phyloP scores from a whole-genome alignment of 441 rosid species.

The Pelargonium australe region DNA sequence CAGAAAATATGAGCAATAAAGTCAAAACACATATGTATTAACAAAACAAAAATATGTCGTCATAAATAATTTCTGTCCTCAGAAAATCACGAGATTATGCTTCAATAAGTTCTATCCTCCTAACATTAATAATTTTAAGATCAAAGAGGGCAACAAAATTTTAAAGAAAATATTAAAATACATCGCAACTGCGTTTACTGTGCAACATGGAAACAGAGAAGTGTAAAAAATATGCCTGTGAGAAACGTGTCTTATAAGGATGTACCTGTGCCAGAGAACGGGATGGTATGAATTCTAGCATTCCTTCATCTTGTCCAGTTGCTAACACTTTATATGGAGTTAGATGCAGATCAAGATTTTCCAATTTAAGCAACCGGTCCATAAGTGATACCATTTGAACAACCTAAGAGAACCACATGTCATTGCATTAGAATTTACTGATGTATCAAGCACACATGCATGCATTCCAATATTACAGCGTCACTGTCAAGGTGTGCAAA shows the following conservation, averaged over 20 bases:
- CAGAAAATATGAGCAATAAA: background rate
- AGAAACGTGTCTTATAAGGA: slow-evolving; percentile 14
- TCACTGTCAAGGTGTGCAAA: background rate
- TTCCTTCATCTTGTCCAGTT: slow-evolving; percentile 97
- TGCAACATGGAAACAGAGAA: background rate
- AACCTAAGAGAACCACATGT: slow-evolving; percentile 48
- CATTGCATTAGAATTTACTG: slow-evolving; percentile 11
- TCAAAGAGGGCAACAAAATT: no score
- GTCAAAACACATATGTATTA: background rate
- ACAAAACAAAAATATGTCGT: background rate
- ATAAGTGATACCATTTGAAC: slow-evolving; percentile 98
- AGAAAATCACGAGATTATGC: background rate
- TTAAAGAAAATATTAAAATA: background rate
- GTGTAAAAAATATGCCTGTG: background rate
- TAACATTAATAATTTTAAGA: background rate
- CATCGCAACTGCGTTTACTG: background rate
- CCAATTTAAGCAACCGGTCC: slow-evolving; percentile 95
- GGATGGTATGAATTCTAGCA: slow-evolving; percentile 96
- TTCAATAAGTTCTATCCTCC: background rate
- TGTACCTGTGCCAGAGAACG: slow-evolving; percentile 86
- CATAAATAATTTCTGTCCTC: background rate
- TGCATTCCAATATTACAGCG: background rate
- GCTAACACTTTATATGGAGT: slow-evolving; percentile 97
- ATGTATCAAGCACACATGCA: slow-evolving; percentile 1
- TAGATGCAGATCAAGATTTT: slow-evolving; percentile 84